These are phyloP conservation scores for Cytidiella melzeri DNA, from an alignment of 768 basidiomycete species.

Conservation along the genomic window DNA sequence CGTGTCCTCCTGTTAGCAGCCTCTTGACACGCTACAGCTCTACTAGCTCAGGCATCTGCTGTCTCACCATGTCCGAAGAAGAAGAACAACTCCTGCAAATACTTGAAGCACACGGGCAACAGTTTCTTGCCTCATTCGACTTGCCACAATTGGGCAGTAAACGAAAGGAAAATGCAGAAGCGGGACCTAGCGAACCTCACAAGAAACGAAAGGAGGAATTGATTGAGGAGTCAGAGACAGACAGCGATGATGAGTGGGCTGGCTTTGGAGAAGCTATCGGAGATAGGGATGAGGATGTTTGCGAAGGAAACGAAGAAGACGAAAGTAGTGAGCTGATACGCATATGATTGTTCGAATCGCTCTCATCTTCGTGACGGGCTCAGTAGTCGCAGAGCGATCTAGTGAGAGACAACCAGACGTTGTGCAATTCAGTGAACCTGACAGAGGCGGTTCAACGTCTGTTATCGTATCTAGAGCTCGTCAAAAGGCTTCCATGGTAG, in stretches of 20 bases:
- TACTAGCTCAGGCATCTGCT: neutral
- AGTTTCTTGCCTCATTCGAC: slow-evolving; percentile 39
- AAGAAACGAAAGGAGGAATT: slow-evolving; percentile 23
- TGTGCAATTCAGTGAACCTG: slow-evolving; percentile 47
- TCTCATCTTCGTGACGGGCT: no score
- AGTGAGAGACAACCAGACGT: slow-evolving; percentile 33
- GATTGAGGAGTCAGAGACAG: slow-evolving; percentile 14
- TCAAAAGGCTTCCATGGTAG: slow-evolving; percentile 74
- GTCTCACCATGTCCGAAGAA: slow-evolving; percentile 15
- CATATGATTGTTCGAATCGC: no score
- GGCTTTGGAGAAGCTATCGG: slow-evolving; percentile 24
- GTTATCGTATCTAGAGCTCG: slow-evolving; percentile 31
- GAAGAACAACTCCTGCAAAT: slow-evolving; percentile 31
- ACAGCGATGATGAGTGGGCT: slow-evolving; percentile 29
- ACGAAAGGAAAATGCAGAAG: slow-evolving; percentile 16
- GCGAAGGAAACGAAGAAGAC: no score
- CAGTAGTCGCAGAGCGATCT: neutral
- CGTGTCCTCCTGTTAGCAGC: no score
- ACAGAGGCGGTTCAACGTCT: slow-evolving; percentile 21
- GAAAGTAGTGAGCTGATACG: no score
- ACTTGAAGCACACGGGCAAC: slow-evolving; percentile 41
- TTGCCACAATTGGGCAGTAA: slow-evolving; percentile 13
- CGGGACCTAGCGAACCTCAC: slow-evolving; percentile 3
- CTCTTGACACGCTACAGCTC: neutral
- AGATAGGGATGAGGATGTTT: slow-evolving; percentile 3